These are phyloP conservation scores for Arabis alpina DNA, from an alignment of 345 rosid genomes.

Conservation along the genomic window DNA sequence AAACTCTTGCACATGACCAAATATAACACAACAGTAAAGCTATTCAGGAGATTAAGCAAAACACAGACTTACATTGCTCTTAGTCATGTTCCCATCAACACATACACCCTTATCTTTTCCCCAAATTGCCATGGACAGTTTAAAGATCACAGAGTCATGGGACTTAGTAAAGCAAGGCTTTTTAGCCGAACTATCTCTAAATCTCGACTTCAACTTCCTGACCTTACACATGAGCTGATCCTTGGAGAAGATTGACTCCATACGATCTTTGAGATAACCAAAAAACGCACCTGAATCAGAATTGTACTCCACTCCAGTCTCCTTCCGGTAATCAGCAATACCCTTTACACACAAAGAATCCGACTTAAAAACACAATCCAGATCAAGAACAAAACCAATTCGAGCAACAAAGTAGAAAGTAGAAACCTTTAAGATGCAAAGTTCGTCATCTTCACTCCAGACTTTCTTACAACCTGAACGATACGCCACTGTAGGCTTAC, in stretches of 20 bases:
- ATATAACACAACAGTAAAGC: too few species aligned
- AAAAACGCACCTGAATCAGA: slow-evolving; percentile 19
- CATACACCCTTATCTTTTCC: slow-evolving; percentile 11
- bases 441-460: slow-evolving; percentile 26
- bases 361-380: not conserved
- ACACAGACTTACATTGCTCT: slow-evolving; percentile 3
- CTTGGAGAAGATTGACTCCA: slow-evolving; percentile 1
- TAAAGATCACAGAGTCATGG: slow-evolving; percentile 7
- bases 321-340: not conserved
- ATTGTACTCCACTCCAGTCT: slow-evolving; percentile 1
- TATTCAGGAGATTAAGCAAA: slow-evolving; percentile 3
- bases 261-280: not conserved
- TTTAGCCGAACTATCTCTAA: not conserved
- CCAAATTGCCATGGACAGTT: slow-evolving; percentile 25
- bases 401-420: not conserved
- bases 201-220: slow-evolving; percentile 25
- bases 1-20: too few species aligned
- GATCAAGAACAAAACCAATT: not conserved
- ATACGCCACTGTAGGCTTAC: not conserved
- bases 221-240: slow-evolving; percentile 23
- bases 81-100: not conserved
- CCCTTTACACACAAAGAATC: slow-evolving; percentile 20
- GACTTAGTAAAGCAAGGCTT: not conserved
- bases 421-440: slow-evolving; percentile 21
- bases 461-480: not conserved